phyloP scores from a whole-genome alignment of 1,139 yeast genomes.

The Suhomyces guaymorum region DNA sequence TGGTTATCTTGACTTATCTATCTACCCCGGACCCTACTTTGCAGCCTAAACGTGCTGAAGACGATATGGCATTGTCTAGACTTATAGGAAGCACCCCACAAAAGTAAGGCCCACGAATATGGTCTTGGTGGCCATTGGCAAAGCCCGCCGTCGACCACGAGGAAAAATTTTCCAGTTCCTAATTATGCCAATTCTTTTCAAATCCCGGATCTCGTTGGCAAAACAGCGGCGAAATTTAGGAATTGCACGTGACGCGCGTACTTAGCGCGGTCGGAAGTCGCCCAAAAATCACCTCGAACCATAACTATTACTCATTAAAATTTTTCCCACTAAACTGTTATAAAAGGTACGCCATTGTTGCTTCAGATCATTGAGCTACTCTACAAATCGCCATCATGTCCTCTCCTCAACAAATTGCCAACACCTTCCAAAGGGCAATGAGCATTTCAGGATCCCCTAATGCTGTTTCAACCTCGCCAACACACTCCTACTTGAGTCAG shows the following conservation, averaged over 20 bases:
- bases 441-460: conserved; percentile 57
- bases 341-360: conserved; percentile 3
- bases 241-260: conserved; percentile 8
- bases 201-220: conserved; percentile 5
- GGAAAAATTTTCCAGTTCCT: conserved; percentile 9
- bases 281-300: background rate
- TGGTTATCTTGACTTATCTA: conserved; percentile 11
- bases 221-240: conserved; percentile 1
- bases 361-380: background rate
- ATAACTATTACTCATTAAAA: conserved; percentile 13
- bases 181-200: background rate
- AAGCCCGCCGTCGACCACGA: conserved; percentile 1
- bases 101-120: too few relatives aligned
- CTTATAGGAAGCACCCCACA: too few relatives aligned
- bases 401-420: conserved; percentile 67
- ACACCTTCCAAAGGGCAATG: conserved; percentile 56
- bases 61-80: too few relatives aligned
- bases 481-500: conserved; percentile 52
- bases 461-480: conserved; percentile 78
- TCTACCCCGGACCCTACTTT: conserved; percentile 5
- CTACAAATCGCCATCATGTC: conserved; percentile 51
- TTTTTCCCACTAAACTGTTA: conserved; percentile 7
- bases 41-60: conserved; percentile 2
- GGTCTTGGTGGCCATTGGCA: too few relatives aligned
- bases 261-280: conserved; percentile 5